Percentiles rank a stretch among this genome's conserved stretches.
These are phyloP conservation scores for Chernovozyma aurita DNA, from an alignment of 1,139 yeast species.

Conservation along the genomic window DNA sequence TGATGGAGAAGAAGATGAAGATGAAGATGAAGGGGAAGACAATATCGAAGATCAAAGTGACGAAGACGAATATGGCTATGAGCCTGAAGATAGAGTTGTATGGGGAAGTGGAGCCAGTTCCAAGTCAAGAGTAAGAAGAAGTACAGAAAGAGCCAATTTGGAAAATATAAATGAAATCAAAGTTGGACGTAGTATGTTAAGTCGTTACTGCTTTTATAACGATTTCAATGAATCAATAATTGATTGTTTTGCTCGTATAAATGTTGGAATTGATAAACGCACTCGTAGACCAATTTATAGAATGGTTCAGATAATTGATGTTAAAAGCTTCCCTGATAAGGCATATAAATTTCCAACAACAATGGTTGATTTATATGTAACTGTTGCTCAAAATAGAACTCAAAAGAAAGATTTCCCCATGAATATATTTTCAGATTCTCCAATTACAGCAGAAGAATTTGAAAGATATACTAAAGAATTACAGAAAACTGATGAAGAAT, in stretches of 20 bases:
- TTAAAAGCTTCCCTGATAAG: conserved; percentile 48
- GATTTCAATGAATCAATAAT: conserved; percentile 65
- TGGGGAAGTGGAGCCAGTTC: conserved; percentile 41
- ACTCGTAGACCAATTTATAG: conserved; percentile 70
- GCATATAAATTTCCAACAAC: conserved; percentile 54
- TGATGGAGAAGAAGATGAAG: conserved; percentile 40
- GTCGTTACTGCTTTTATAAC: conserved; percentile 76
- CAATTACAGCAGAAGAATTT: conserved; percentile 65
- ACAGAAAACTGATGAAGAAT: conserved; percentile 50
- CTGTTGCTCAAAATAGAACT: conserved; percentile 59
- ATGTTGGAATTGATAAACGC: conserved; percentile 66
- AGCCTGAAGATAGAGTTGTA: conserved; percentile 41
- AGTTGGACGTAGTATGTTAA: conserved; percentile 72
- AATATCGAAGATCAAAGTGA: conserved; percentile 41
- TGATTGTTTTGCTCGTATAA: conserved; percentile 79
- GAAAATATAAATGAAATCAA: conserved; percentile 66
- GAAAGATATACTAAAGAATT: conserved; percentile 62
- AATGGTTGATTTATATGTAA: conserved; percentile 57
- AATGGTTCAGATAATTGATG: conserved; percentile 73
- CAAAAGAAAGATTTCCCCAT: conserved; percentile 74
- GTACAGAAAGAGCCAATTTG: conserved; percentile 35
- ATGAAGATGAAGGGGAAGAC: conserved; percentile 30
- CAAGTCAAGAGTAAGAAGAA: conserved; percentile 23
- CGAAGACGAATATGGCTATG: conserved; percentile 34
- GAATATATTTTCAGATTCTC: conserved; percentile 74